Evolutionary conservation across 768 basidiomycete genomes (phyloP).

Genomic region (Termitomyces sp.): DNA sequence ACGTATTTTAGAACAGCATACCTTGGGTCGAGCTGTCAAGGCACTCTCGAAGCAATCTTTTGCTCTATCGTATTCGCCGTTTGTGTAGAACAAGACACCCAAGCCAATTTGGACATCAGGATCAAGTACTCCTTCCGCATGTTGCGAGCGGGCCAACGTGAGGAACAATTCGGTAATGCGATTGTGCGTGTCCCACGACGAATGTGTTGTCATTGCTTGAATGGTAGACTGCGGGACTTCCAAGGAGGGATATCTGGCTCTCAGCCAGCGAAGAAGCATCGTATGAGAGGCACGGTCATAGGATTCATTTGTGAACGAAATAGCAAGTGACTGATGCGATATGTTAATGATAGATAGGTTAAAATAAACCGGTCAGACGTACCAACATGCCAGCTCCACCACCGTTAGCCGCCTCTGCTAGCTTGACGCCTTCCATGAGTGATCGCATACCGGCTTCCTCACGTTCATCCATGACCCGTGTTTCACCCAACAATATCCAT

Average conservation of each 20-base stretch:
- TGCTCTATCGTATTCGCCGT: constrained; percentile 78
- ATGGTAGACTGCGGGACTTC: constrained; percentile 50
- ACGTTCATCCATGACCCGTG: constrained; percentile 84
- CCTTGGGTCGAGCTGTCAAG: constrained; percentile 67
- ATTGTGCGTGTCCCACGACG: constrained; percentile 80
- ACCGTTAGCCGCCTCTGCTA: constrained; percentile 59
- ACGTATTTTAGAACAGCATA: constrained; percentile 8
- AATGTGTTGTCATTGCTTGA: constrained; percentile 44
- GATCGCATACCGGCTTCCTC: constrained; percentile 82
- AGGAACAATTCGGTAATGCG: constrained; percentile 82
- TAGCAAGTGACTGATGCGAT: constrained; percentile 72
- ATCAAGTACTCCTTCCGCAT: constrained; percentile 63
- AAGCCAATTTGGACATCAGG: constrained; percentile 91
- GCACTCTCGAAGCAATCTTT: constrained; percentile 95
- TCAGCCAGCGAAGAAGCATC: constrained; percentile 83
- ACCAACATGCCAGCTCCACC: constrained; percentile 72
- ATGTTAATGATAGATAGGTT: constrained; percentile 4
- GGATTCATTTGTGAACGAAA: constrained; percentile 93
- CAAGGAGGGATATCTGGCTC: constrained; percentile 54
- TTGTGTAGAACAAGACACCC: constrained; percentile 89
- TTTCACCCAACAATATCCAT: constrained; percentile 90
- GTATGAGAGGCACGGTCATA: constrained; percentile 83
- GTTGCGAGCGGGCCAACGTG: constrained; percentile 76
- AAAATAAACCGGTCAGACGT: constrained; percentile 19
- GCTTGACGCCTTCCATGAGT: constrained; percentile 62